These are phyloP conservation scores for Lactuca sativa DNA, from an alignment of 129 eudicot species.

Conservation along the genomic window DNA sequence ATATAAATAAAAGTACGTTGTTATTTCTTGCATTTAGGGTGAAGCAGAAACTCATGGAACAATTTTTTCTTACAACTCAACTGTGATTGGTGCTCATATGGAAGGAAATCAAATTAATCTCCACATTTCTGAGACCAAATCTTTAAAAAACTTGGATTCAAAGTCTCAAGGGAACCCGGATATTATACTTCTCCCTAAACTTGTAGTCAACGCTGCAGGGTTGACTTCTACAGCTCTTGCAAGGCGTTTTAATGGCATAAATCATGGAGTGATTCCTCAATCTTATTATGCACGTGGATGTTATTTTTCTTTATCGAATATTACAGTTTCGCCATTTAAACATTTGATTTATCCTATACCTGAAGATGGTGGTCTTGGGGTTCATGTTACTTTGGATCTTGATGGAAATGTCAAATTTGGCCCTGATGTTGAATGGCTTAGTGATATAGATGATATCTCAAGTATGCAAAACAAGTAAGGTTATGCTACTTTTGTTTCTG, in stretches of 20 bases:
- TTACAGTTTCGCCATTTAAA: constrained; percentile 57
- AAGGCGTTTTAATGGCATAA: constrained; percentile 50
- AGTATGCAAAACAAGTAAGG: constrained; percentile 74
- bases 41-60: constrained; percentile 88
- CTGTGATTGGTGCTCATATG: constrained; percentile 69
- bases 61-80: constrained; percentile 62
- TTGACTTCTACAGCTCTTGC: constrained; percentile 73
- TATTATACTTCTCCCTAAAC: constrained; percentile 58
- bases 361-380: constrained; percentile 94
- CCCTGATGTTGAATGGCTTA: constrained; percentile 89
- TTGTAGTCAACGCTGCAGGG: constrained; percentile 88
- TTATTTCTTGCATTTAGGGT: constrained; percentile 57
- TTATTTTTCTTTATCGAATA: constrained; percentile 65
- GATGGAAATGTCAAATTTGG: constrained; percentile 88
- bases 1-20: too few relatives aligned
- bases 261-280: constrained; percentile 40
- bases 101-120: constrained; percentile 54
- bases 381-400: constrained; percentile 88
- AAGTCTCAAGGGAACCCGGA: constrained; percentile 49
- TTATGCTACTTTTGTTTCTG: not conserved
- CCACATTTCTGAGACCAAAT: constrained; percentile 55
- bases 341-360: constrained; percentile 91
- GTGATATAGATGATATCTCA: constrained; percentile 53
- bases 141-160: constrained; percentile 40
- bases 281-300: constrained; percentile 81